Conservation (phyloP, 2,329 filamentous ascomycete genomes). For the Epichloe scottii region DNA sequence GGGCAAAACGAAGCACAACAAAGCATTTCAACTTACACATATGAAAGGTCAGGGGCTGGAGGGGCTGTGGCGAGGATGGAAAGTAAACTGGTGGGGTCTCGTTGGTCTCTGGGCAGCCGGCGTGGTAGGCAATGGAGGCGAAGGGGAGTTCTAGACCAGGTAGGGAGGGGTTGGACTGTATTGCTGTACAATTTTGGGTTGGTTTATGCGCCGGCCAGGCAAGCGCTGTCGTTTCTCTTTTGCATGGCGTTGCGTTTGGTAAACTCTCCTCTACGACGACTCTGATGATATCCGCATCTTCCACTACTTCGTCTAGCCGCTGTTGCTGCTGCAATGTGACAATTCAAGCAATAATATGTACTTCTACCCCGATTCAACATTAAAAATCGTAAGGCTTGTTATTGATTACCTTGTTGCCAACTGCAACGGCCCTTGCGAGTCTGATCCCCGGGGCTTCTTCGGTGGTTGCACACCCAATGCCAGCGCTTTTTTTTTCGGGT, state of each 20-base stretch:
- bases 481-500: no score
- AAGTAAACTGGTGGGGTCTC: conserved; percentile 66
- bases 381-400: conserved; percentile 22
- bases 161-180: conserved; percentile 2
- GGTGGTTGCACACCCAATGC: no score
- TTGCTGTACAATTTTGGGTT: conserved; percentile 5
- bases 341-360: neutral
- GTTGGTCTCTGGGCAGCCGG: conserved; percentile 63
- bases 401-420: conserved; percentile 31
- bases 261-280: conserved; percentile 5
- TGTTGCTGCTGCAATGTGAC: conserved; percentile 1
- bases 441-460: conserved; percentile 3
- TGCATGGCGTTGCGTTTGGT: conserved; percentile 5
- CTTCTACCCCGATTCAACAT: neutral
- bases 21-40: conserved; percentile 21
- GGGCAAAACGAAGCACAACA: conserved; percentile 20
- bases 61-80: conserved; percentile 62
- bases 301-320: conserved; percentile 8
- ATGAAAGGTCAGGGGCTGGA: conserved; percentile 54
- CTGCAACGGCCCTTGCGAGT: conserved; percentile 28
- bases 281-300: conserved; percentile 24
- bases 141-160: conserved; percentile 42
- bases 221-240: neutral
- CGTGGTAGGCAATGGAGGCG: conserved; percentile 47
- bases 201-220: neutral